Evolutionary conservation across 768 basidiomycete genomes (phyloP).

Genomic region (Tylopilus cervinicoccineus): DNA sequence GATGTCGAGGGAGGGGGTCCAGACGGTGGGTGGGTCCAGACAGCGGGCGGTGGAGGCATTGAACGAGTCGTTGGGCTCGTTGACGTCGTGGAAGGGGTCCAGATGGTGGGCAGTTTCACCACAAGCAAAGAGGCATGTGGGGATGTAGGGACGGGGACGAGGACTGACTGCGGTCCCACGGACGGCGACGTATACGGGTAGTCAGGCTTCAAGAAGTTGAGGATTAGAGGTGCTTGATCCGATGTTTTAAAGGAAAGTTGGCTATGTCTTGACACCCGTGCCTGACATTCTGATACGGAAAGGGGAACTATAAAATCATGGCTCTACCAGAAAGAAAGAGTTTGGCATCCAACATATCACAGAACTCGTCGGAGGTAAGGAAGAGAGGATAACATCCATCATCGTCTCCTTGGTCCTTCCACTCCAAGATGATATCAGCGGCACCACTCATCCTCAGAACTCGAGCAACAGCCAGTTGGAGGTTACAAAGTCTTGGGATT

Average conservation of each 20-base stretch:
- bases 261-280: background rate
- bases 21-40: too few relatives aligned
- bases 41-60: too few relatives aligned
- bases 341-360: background rate
- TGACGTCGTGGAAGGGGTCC: too few relatives aligned
- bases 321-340: background rate
- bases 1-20: too few relatives aligned
- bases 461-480: constrained; percentile 5
- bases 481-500: background rate
- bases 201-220: too few relatives aligned
- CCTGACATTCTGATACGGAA: background rate
- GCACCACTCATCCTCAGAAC: constrained; percentile 8
- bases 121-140: too few relatives aligned
- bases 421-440: constrained; percentile 2
- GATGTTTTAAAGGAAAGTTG: background rate
- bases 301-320: background rate
- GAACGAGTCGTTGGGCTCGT: too few relatives aligned
- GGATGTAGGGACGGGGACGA: too few relatives aligned
- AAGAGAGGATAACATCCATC: background rate
- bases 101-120: too few relatives aligned
- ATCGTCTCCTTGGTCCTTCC: constrained; percentile 1
- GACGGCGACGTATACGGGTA: too few relatives aligned
- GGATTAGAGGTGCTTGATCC: background rate
- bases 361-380: background rate
- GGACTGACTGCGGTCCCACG: too few relatives aligned